Conservation (phyloP, 2,329 filamentous ascomycete species). For the Ceratocystis lukuohia region DNA sequence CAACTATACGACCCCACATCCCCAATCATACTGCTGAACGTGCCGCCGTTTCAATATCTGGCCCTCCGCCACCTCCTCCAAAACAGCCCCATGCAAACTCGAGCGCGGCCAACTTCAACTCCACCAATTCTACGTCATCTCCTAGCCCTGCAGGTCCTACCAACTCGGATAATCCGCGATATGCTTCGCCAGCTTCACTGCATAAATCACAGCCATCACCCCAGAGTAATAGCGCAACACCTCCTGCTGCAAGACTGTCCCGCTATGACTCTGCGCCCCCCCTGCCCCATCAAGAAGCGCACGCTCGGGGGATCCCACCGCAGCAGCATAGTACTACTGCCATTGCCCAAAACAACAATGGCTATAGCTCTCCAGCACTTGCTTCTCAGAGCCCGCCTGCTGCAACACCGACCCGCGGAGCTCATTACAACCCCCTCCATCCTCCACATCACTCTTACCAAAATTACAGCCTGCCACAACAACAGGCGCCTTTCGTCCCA, state of each 20-base stretch:
- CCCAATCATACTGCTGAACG: not conserved
- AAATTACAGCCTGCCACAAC: not conserved
- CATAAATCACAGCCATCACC: not conserved
- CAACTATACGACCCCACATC: not conserved
- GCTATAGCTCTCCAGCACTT: not conserved
- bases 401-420: not conserved
- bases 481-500: slow-evolving; percentile 19
- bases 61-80: slow-evolving; percentile 24
- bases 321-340: not conserved
- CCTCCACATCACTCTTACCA: slow-evolving; percentile 5
- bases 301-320: not conserved
- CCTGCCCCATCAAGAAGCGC: slow-evolving; percentile 25
- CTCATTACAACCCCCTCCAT: not conserved
- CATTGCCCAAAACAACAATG: not conserved
- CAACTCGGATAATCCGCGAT: not conserved
- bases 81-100: slow-evolving; percentile 20
- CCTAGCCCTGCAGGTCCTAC: not conserved
- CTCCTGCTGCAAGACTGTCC: slow-evolving; percentile 23
- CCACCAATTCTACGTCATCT: not conserved
- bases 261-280: slow-evolving; percentile 38
- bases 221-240: not conserved
- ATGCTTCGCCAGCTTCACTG: slow-evolving; percentile 3
- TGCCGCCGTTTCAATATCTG: not conserved
- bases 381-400: not conserved
- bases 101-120: not conserved